Evolutionary conservation across 306 rosid species (phyloP), one percentile per base, ranked within the genome.

Genomic region (Pyrus betulifolia): DNA sequence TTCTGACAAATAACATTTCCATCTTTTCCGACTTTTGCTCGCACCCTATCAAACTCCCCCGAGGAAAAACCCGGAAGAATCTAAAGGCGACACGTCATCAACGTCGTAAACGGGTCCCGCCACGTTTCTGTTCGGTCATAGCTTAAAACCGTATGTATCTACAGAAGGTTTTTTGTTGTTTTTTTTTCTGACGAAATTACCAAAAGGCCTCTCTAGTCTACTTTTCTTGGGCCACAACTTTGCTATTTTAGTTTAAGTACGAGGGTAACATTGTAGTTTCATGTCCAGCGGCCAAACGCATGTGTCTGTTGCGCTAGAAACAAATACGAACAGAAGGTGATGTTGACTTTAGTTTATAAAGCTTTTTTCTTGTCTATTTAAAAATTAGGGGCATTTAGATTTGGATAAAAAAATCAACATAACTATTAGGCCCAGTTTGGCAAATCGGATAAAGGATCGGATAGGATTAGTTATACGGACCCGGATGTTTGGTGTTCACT

Each of bases 1-100:
- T 31, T 70, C 86, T 75, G 83, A 83, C 83, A 71, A 58, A 49
- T 70, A 75, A 59, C 81, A 71, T 70, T 78, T 64, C 67, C 76
- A 2, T 14, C 61, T 59, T 57, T 28, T 58, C 57, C 21, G 12
- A 31, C 46, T 59, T 76, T 71, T 55, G 12, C 74, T 18, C 31
- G 3, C 44, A 14, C 15, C 7, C 19, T 4, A 23, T 30, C 13
- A 52, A 23, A 58, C 12, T 2, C 31, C 31, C 3, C 12, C 5
- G 19, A 17, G 4, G 15, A 28, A 77, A 25, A 35, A 11, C 38
- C 59, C 38, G 40, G 74, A 58, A 17, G 74, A 61, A 67, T 60
- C 55, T 28, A 11, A 44, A 3, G 1, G 0, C 30, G 74, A 67
- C 82, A 79, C 74, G 74, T 79, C 77, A 72, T 13, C 78, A 44